A percentile compares a stretch with the other conserved stretches of the same genome.
phyloP scores from a whole-genome alignment of 176 grass and related monocot species.

The Elymus sibiricus region DNA sequence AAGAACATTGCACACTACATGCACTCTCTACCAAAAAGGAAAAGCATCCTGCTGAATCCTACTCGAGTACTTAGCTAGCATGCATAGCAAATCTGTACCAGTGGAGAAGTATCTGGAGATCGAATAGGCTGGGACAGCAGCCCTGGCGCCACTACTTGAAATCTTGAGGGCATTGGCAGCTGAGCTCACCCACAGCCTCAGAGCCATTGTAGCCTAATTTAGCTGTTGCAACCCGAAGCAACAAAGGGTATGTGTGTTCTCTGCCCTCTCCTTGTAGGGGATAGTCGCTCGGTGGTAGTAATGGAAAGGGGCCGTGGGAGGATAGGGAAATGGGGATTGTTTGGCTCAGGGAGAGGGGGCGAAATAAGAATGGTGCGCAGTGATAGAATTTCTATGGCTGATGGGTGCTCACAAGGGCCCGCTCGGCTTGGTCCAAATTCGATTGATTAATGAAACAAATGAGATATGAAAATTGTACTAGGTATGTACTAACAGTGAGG shows the following conservation, averaged over 20 bases:
- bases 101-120: conserved; percentile 64
- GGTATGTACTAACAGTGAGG: too few relatives aligned
- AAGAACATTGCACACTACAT: neutral
- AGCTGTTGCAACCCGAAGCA: neutral
- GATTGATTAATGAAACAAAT: neutral
- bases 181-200: conserved; percentile 53
- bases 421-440: neutral
- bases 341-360: too few relatives aligned
- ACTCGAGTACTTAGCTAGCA: too few relatives aligned
- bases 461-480: neutral
- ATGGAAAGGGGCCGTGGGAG: too few relatives aligned
- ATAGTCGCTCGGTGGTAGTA: too few relatives aligned
- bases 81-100: conserved; percentile 17
- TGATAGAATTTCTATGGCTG: conserved; percentile 51
- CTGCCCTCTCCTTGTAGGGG: neutral
- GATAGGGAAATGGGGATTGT: too few relatives aligned
- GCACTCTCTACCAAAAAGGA: neutral
- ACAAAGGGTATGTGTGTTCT: neutral
- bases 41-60: neutral
- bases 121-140: conserved; percentile 31
- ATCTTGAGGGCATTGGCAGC: conserved; percentile 67
- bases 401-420: neutral
- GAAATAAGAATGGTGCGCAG: neutral
- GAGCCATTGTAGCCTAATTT: conserved; percentile 35
- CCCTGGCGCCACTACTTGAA: conserved; percentile 30